Evolutionary conservation across 257 asterid species (phyloP).

Genomic region (Datura wrightii): DNA sequence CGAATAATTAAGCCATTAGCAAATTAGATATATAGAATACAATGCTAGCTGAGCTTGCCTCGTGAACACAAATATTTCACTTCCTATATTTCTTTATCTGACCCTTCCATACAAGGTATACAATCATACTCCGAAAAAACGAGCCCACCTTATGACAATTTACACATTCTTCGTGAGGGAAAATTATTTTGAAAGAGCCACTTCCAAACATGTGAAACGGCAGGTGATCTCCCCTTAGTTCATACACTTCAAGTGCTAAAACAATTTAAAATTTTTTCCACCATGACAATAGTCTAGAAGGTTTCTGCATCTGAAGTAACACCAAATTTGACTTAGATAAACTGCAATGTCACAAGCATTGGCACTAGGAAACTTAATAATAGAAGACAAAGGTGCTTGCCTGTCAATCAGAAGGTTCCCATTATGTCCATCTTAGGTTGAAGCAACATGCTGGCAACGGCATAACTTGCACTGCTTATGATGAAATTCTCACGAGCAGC

Average conservation of each 20-base stretch:
- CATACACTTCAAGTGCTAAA: too few species aligned
- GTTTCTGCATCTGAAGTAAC: too few species aligned
- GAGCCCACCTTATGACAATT: too few species aligned
- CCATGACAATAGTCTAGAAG: too few species aligned
- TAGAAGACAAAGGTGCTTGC: constrained; percentile 49
- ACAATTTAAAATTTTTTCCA: too few species aligned
- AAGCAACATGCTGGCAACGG: constrained; percentile 98
- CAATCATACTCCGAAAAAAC: too few species aligned
- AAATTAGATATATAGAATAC: background rate
- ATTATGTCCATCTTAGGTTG: constrained; percentile 98
- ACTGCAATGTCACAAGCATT: background rate
- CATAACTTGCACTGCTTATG: constrained; percentile 98
- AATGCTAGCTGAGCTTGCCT: constrained; percentile 2
- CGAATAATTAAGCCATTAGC: background rate
- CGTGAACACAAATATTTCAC: background rate
- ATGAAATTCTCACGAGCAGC: constrained; percentile 97
- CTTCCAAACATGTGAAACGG: too few species aligned
- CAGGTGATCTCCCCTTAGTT: too few species aligned
- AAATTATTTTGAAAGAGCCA: too few species aligned
- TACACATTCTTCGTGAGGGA: too few species aligned
- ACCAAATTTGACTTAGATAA: background rate
- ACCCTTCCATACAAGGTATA: too few species aligned
- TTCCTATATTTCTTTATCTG: too few species aligned
- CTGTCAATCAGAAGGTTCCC: constrained; percentile 97
- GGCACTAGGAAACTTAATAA: background rate